Percentiles rank a stretch among this genome's conserved stretches.
phyloP scores from a whole-genome alignment of 1,284 basidiomycete genomes.

The Sphagnurus paluster region DNA sequence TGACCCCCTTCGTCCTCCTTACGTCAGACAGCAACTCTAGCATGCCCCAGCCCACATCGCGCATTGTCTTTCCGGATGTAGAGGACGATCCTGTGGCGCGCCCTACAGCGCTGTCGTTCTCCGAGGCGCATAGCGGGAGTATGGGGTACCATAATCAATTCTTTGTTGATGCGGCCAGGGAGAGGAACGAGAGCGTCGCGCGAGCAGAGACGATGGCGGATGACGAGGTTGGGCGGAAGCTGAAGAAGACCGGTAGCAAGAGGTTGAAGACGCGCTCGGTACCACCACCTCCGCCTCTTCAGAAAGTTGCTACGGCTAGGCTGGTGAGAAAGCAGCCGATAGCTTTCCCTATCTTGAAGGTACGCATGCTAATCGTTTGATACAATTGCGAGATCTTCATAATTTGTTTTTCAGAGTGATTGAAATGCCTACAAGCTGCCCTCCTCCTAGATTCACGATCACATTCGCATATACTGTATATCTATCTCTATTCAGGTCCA shows the following conservation, averaged over 20 bases:
- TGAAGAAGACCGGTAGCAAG: neutral
- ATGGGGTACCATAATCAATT: conserved; percentile 23
- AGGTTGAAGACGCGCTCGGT: conserved; percentile 2
- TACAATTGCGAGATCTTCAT: too few relatives aligned
- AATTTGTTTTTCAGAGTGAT: too few relatives aligned
- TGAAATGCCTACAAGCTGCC: too few relatives aligned
- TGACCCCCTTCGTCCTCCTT: conserved; percentile 15
- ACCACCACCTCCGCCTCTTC: neutral
- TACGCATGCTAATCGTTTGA: neutral
- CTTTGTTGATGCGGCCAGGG: conserved; percentile 10
- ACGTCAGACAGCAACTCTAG: conserved; percentile 2
- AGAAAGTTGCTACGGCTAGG: neutral
- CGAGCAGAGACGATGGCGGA: neutral
- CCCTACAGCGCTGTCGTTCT: neutral
- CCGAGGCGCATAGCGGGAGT: conserved; percentile 4
- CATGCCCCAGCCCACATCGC: conserved; percentile 3
- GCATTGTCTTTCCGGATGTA: neutral
- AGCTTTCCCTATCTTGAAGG: neutral
- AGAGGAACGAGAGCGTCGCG: too few relatives aligned
- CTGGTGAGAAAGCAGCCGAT: neutral
- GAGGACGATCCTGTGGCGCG: conserved; percentile 3
- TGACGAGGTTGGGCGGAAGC: neutral
- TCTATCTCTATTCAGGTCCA: too few relatives aligned
- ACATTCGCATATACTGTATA: too few relatives aligned
- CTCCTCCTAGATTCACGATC: too few relatives aligned